Evolutionary conservation across 305 asterid genomes (phyloP), one percentile per base, ranked within the genome.

Genomic region (Fraxinus platypoda): DNA sequence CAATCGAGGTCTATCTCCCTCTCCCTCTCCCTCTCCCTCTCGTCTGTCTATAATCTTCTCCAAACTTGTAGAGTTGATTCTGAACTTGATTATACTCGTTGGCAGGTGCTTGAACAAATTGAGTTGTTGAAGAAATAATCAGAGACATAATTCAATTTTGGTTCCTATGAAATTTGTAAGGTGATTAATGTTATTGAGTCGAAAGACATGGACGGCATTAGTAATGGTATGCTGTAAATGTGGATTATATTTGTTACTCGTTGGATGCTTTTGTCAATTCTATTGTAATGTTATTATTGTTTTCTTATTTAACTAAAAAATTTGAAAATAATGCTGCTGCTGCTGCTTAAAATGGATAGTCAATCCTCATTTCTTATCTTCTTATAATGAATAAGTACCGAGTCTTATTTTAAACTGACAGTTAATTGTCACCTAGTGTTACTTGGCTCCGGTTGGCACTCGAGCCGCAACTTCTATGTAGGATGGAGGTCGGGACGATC

Each of bases 91-190:
- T 33, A 30, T 78, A 33, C 43, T 13, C 62, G 15, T 86, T 23
- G 54, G 57, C 90, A 93, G 98, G 95, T 87, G 49, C 97, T 95
- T 75, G 23, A 80, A 68, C 94, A 92, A 86, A 87, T 93, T 62
- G 91, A 85, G 82, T 81, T 73, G 86, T 84, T 93, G 91, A 90
- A 86, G 88, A 86, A 87, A 74, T 68, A 84, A 81, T 52, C 30
- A 12, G 41, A 35, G 38, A 31, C 30, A 34, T 4, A 13, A 62
- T 74, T 68, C 15, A 74, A 9, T 77, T 74, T 68, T 68, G 37
- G 19, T 68, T 25, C 74, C 8, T 21, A 6, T 6, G 70, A 52
- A 59, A 59, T 59, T 19, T 6, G 12, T 33, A 68, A 68, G 73
- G 6, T 23, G 19, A 9, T 64, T 23, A 25, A 66, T 66, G 74